These are phyloP conservation scores for Tulasnella sp. DNA, from an alignment of 768 basidiomycete genomes.

Conservation along the genomic window DNA sequence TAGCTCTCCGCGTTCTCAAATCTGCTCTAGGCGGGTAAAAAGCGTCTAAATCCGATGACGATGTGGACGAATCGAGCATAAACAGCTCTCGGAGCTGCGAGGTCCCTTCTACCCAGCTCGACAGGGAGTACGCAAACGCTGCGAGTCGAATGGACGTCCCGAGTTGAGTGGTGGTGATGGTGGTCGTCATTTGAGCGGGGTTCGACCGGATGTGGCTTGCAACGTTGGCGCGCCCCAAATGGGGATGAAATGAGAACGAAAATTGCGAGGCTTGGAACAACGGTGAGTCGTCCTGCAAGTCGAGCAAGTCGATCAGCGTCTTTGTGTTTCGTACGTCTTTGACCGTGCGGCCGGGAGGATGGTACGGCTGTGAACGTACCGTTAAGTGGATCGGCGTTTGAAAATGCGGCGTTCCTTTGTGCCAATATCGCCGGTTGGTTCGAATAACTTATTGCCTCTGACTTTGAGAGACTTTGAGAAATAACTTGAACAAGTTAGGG, in stretches of 20 bases:
- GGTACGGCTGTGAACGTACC: too few species aligned
- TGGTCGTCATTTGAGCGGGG: background rate
- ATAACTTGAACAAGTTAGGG: background rate
- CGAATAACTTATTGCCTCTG: background rate
- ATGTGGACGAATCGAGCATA: slow-evolving; percentile 6
- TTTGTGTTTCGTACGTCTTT: too few species aligned
- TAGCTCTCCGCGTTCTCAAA: background rate
- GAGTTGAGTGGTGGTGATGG: background rate
- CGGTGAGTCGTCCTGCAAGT: too few species aligned
- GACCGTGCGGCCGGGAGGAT: too few species aligned
- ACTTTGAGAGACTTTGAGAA: background rate
- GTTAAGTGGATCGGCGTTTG: background rate
- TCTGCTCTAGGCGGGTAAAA: background rate
- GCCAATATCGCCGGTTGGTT: background rate
- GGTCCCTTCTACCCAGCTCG: slow-evolving; percentile 20
- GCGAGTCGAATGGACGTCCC: background rate
- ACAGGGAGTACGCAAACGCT: slow-evolving; percentile 15
- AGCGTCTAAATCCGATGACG: background rate
- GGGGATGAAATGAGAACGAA: background rate
- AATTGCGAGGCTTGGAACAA: too few species aligned
- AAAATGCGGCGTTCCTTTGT: background rate
- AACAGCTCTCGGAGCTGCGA: slow-evolving; percentile 16
- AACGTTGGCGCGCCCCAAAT: background rate
- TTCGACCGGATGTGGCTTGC: background rate
- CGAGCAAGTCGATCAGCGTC: too few species aligned